Evolutionary conservation across 495 filamentous ascomycete genomes (phyloP), one percentile per base, ranked within the genome.

Genomic region (Glutinoglossum americanum): DNA sequence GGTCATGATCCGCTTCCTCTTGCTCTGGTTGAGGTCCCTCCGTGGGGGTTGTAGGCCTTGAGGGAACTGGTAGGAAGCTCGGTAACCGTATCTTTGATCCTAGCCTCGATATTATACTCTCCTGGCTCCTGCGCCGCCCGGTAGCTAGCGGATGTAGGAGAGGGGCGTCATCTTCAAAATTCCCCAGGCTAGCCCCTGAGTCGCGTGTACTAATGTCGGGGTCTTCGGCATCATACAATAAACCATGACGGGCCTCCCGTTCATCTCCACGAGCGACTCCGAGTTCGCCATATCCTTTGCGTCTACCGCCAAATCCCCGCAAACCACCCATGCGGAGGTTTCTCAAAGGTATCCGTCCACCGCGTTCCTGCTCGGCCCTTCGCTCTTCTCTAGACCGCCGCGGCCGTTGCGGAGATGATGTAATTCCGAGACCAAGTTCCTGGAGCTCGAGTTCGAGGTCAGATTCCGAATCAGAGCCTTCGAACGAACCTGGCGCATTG

Each of bases 401-500:
- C 19, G 74, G 56, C 13, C 62, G 44, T 27, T 45, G 64, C 21
- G 74, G 69, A 26, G 67, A 64, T 32, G 26, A 17, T 6, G 13
- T 21, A 33, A 73, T 68, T 26, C 67, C 67, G 17, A 81, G 82
- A 61, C 85, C 83, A 39, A 88, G 77, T 73, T 88, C 85, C 62
- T 87, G 75, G 55, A 81, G 63, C 59, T 88, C 81, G 54, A 87
- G 71, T 60, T 78, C 75, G 48, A 73, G 67, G 47, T 86, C 84
- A 55, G 79, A 80, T 60, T 82, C 76, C 54, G 77, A 77, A 55
- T 76, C 73, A 64, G 21, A 15, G 45, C 77, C 71, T 57, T 66
- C 61, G 53, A 69, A 70, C 33, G 73, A 76, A 64, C 76, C 72
- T 65, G 76, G 74, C 60, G 70, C 66, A 45, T 68, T 72, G 57